Conservation (phyloP, 2,329 filamentous ascomycete species). For the Phyllosticta paracitricarpa region DNA sequence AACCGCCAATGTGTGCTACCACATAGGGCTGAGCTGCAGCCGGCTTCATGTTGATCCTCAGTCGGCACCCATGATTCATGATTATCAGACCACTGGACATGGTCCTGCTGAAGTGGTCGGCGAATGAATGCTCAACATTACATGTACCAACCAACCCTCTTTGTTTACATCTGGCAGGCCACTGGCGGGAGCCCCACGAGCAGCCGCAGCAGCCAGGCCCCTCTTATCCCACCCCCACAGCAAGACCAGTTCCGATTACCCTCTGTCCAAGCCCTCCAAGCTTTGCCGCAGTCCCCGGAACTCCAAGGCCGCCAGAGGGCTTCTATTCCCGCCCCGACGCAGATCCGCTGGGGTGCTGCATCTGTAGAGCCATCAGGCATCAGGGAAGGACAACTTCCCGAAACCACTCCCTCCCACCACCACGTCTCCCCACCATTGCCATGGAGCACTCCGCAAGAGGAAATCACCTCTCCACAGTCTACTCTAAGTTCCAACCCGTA, state of each 20-base stretch:
- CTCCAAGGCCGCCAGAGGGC: neutral
- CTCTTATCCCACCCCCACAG: neutral
- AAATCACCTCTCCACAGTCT: slow-evolving; percentile 4
- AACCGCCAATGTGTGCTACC: neutral
- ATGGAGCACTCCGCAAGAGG: slow-evolving; percentile 3
- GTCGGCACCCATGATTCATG: neutral
- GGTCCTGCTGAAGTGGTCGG: neutral
- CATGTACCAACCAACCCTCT: neutral
- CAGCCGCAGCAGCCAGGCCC: neutral
- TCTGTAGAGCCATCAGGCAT: slow-evolving; percentile 3
- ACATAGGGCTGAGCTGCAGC: slow-evolving; percentile 6
- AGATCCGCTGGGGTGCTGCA: slow-evolving; percentile 6
- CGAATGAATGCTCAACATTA: neutral
- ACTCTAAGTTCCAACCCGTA: slow-evolving; percentile 9
- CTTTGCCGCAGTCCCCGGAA: slow-evolving; percentile 2
- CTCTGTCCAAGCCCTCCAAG: slow-evolving; percentile 2
- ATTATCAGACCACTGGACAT: neutral
- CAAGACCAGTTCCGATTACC: slow-evolving; percentile 3
- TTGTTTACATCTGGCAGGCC: neutral
- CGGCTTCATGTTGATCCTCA: neutral
- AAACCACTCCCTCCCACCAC: neutral
- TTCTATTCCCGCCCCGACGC: slow-evolving; percentile 1
- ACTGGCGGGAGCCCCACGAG: neutral
- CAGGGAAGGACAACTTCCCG: neutral
- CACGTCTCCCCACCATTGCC: neutral